phyloP scores from a whole-genome alignment of 2,329 filamentous ascomycete genomes.

The Lasiodiplodia gonubiensis region DNA sequence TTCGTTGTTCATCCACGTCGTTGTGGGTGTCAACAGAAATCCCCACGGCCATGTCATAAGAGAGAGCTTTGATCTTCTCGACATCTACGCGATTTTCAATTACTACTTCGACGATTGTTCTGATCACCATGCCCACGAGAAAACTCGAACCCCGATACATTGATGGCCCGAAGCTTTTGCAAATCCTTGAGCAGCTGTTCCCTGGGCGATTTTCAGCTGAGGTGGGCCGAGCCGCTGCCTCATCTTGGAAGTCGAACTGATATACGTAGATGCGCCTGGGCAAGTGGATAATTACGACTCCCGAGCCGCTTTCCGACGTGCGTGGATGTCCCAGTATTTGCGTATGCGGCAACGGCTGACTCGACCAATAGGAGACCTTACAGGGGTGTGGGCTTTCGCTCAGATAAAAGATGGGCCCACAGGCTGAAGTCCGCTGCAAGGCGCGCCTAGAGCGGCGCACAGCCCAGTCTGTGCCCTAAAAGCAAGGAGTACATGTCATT shows the following conservation, averaged over 20 bases:
- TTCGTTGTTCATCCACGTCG: too few species aligned
- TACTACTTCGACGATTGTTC: too few species aligned
- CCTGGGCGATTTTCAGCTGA: background rate
- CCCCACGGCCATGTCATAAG: too few species aligned
- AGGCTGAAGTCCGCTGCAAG: too few species aligned
- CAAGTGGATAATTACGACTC: slow-evolving; percentile 7
- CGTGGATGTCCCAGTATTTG: background rate
- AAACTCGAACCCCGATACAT: slow-evolving; percentile 5
- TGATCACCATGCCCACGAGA: slow-evolving; percentile 7
- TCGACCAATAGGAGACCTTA: background rate
- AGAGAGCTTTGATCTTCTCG: too few species aligned
- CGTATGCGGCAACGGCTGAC: background rate
- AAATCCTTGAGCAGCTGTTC: background rate
- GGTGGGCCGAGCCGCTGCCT: background rate
- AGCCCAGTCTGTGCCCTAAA: too few species aligned
- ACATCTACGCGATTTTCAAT: too few species aligned
- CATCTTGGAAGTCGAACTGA: background rate
- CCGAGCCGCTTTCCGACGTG: background rate
- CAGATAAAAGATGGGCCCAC: too few species aligned
- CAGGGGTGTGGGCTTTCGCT: background rate
- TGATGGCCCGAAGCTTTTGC: background rate
- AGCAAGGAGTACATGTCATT: too few species aligned
- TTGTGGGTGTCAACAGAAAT: too few species aligned
- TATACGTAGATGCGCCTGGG: background rate
- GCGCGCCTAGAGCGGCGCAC: too few species aligned